Percentiles rank a stretch among this genome's conserved stretches.
Conservation (phyloP, 306 rosid species). For the Inga oerstediana region DNA sequence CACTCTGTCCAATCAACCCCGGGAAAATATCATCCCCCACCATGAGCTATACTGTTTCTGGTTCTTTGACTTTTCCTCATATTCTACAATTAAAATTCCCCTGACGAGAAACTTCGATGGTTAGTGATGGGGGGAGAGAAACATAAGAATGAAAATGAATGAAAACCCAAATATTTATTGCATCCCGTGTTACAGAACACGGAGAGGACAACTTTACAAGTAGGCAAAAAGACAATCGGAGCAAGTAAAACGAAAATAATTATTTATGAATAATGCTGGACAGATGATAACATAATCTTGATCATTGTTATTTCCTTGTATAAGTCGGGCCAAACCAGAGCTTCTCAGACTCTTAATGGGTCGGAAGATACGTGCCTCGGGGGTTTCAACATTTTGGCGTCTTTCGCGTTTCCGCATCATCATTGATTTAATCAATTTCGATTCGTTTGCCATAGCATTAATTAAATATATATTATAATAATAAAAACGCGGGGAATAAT, state of each 20-base stretch:
- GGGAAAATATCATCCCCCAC: constrained; percentile 34
- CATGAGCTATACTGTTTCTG: constrained; percentile 39
- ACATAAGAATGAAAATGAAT: background rate
- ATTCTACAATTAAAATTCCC: constrained; percentile 65
- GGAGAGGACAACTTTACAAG: constrained; percentile 8
- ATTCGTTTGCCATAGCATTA: constrained; percentile 28
- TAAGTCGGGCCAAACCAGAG: constrained; percentile 33
- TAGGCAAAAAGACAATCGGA: constrained; percentile 17
- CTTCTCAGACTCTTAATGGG: constrained; percentile 37
- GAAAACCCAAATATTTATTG: constrained; percentile 4
- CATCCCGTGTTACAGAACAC: background rate
- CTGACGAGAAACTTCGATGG: constrained; percentile 46
- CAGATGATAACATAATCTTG: background rate
- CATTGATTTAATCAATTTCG: constrained; percentile 19
- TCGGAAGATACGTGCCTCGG: constrained; percentile 48
- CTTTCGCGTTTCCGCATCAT: constrained; percentile 21
- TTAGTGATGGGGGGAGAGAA: constrained; percentile 3
- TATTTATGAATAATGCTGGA: background rate
- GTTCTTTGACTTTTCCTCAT: constrained; percentile 45
- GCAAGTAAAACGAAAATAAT: constrained; percentile 20
- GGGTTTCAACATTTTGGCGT: constrained; percentile 25
- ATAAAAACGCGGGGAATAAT: constrained; percentile 34
- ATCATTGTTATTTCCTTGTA: background rate
- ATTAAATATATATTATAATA: constrained; percentile 13
- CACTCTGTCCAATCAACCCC: constrained; percentile 32